Evolutionary conservation across 495 filamentous ascomycete species (phyloP), one percentile per base, ranked within the genome.

Genomic region (Penicillium paxilli): DNA sequence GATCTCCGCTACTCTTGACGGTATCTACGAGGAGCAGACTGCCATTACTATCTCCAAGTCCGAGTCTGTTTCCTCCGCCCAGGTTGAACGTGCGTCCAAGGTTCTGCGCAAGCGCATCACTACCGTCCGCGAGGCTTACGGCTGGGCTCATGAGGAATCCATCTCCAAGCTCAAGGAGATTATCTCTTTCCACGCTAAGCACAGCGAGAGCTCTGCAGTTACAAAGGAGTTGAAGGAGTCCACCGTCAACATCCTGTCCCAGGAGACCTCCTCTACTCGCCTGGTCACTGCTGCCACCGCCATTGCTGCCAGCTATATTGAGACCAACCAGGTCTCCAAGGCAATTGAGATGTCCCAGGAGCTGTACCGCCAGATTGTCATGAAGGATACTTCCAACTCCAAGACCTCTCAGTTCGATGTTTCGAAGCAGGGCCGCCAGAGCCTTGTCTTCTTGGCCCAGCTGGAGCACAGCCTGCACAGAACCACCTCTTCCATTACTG

Each of bases 121-220:
- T 0, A 54, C 58, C 21, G 26, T 66, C 7, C 69, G 71, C 1
- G 49, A 67, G 33, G 58, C 49, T 11, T 52, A 72, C 28, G 71
- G 71, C 21, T 74, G 69, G 69, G 69, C 71, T 12, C 69, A 72
- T 21, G 62, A 71, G 52, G 68, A 71, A 49, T 67, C 69, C 8
- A 52, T 74, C 6, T 58, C 60, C 17, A 59, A 71, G 55, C 58
- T 74, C 52, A 48, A 66, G 40, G 61, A 72, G 51, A 54, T 74
- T 5, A 55, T 68, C 5, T 59, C 60, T 5, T 63, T 72, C 47
- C 65, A 72, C 50, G 59, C 57, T 44, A 64, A 65, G 32, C 64
- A 65, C 26, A 63, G 59, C 19, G 59, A 71, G 23, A 58, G 42
- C 1, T 44, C 28, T 21, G 49, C 59, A 5, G 65, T 67, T 1